Percentiles rank a stretch among this genome's conserved stretches.
Evolutionary conservation across 768 basidiomycete genomes (phyloP).

Genomic region (Suillus plorans): DNA sequence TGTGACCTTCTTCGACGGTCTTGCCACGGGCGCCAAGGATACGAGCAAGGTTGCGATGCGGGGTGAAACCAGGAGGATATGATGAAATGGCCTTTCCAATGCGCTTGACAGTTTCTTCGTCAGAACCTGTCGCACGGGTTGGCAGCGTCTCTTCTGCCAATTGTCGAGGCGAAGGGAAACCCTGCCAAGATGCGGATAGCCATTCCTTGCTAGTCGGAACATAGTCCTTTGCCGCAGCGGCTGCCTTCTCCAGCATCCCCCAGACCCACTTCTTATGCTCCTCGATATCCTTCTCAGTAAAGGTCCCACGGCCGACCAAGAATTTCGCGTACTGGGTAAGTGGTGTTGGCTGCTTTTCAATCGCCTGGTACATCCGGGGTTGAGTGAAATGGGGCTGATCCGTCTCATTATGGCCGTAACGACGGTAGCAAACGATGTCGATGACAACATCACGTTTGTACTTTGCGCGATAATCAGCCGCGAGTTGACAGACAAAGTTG

Average conservation of each 20-base stretch:
- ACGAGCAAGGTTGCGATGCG: slow-evolving; percentile 92
- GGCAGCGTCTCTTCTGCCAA: slow-evolving; percentile 91
- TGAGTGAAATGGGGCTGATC: slow-evolving; percentile 99
- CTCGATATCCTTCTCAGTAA: slow-evolving; percentile 94
- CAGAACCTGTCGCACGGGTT: slow-evolving; percentile 82
- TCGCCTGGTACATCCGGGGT: slow-evolving; percentile 97
- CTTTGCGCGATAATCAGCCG: slow-evolving; percentile 96
- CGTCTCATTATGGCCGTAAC: slow-evolving; percentile 99
- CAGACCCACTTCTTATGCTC: slow-evolving; percentile 99
- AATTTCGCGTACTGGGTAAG: slow-evolving; percentile 91
- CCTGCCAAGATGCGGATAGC: slow-evolving; percentile 97
- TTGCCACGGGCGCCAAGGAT: slow-evolving; percentile 88
- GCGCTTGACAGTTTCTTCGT: slow-evolving; percentile 72
- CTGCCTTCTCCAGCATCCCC: slow-evolving; percentile 97
- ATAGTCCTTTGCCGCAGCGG: slow-evolving; percentile 93
- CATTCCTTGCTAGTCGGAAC: slow-evolving; percentile 94
- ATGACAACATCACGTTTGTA: slow-evolving; percentile 99
- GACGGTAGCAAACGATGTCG: slow-evolving; percentile 98
- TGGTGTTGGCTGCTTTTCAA: slow-evolving; percentile 90
- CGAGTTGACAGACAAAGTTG: slow-evolving; percentile 97
- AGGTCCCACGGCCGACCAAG: slow-evolving; percentile 86
- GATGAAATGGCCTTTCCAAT: slow-evolving; percentile 87
- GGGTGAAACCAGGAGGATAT: slow-evolving; percentile 81
- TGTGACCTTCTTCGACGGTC: slow-evolving; percentile 84
- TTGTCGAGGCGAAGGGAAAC: slow-evolving; percentile 96